phyloP scores from a whole-genome alignment of 495 filamentous ascomycete species.

The Penicillium coprophilum region DNA sequence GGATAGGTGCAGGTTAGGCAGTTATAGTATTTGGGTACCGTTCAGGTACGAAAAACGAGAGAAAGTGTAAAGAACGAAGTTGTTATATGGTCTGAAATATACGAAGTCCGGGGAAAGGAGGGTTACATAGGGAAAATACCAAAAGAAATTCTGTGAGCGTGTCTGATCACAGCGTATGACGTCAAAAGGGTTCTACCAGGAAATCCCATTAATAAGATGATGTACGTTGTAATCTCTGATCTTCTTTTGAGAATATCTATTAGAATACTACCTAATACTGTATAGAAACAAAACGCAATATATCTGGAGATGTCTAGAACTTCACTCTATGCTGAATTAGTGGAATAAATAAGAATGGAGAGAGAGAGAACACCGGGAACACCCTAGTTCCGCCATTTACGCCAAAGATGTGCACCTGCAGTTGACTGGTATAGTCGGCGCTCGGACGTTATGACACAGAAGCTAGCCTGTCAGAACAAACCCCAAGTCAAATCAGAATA shows the following conservation, averaged over 20 bases:
- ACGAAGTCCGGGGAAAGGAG: neutral
- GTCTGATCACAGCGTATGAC: neutral
- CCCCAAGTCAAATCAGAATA: neutral
- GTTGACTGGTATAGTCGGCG: neutral
- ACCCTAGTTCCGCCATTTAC: slow-evolving; percentile 3
- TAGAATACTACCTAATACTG: no score
- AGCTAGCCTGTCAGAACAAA: neutral
- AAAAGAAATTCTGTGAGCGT: neutral
- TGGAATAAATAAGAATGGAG: neutral
- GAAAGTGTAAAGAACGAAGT: neutral
- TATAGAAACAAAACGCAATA: no score
- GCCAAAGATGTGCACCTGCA: slow-evolving; percentile 1
- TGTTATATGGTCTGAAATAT: neutral
- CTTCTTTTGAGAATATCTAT: no score
- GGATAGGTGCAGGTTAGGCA: neutral
- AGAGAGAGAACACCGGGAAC: neutral
- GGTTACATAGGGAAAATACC: neutral
- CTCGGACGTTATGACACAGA: slow-evolving; percentile 3
- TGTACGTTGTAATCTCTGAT: no score
- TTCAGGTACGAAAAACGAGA: slow-evolving; percentile 1
- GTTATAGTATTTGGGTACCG: slow-evolving; percentile 2
- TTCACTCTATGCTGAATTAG: neutral
- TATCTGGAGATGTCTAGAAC: neutral
- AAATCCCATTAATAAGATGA: slow-evolving; percentile 3
- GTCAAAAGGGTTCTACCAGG: neutral